A percentile compares a stretch with the other conserved stretches of the same genome.
Conservation (phyloP, 129 eudicot species). For the Saposhnikovia divaricata region DNA sequence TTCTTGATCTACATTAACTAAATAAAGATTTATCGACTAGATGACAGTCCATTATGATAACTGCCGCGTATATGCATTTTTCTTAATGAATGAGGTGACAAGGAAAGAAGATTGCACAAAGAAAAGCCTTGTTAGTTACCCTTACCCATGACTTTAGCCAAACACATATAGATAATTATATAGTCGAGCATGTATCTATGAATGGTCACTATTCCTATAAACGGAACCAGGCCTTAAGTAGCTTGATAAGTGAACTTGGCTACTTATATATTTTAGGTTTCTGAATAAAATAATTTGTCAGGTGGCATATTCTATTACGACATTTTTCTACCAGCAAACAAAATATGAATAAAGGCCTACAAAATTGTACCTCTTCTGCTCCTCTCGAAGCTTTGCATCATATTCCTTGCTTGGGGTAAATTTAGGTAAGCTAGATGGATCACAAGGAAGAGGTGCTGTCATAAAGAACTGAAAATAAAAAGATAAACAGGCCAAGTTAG, state of each 20-base stretch:
- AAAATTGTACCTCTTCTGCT: constrained; percentile 59
- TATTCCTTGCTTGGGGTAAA: constrained; percentile 86
- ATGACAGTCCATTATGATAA: not conserved
- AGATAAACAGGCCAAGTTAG: not conserved
- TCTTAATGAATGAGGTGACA: not conserved
- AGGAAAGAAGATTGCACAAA: not conserved
- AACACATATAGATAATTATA: not conserved
- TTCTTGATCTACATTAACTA: not conserved
- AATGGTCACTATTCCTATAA: not conserved
- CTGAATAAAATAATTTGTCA: not conserved
- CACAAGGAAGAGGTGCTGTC: constrained; percentile 67
- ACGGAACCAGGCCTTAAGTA: not conserved
- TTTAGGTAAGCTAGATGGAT: constrained; percentile 79
- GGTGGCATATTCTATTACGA: not conserved
- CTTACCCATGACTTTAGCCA: not conserved
- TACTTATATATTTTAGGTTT: not conserved
- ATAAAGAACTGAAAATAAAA: constrained; percentile 56
- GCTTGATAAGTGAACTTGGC: not conserved
- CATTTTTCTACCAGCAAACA: not conserved
- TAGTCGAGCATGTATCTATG: not conserved
- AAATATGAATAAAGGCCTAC: not conserved
- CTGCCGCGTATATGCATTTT: not conserved
- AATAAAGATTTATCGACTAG: not conserved
- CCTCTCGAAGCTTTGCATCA: constrained; percentile 71
- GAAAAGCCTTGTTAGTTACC: not conserved